These are phyloP conservation scores for Phytomonas francai DNA, from an alignment of 208 protist species.

Conservation along the genomic window DNA sequence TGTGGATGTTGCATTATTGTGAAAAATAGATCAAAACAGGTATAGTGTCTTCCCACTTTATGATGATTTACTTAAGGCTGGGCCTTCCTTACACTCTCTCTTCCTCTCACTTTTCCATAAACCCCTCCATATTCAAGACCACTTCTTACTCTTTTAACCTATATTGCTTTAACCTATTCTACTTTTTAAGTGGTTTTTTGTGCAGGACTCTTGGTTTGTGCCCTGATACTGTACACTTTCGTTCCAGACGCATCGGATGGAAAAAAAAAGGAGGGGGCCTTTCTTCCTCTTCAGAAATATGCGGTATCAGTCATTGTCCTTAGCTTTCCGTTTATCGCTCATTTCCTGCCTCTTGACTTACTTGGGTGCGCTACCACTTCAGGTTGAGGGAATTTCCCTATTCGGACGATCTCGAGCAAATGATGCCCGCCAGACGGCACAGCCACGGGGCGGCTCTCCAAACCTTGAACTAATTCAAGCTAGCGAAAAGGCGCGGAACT, in stretches of 20 bases:
- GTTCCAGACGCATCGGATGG: not conserved
- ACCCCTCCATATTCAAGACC: not conserved
- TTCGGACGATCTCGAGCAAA: not conserved
- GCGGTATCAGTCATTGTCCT: not conserved
- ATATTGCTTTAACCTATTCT: not conserved
- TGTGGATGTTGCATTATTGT: slow-evolving; percentile 8
- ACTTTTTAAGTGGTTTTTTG: not conserved
- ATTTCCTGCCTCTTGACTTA: slow-evolving; percentile 10
- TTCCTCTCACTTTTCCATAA: not conserved
- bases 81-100: not conserved
- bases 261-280: not conserved
- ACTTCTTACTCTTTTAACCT: not conserved
- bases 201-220: not conserved
- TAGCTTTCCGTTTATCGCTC: not conserved
- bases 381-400: slow-evolving; percentile 2
- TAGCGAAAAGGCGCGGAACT: slow-evolving; percentile 16
- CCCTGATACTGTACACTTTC: not conserved
- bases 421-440: no score
- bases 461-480: not conserved
- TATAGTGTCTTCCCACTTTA: not conserved
- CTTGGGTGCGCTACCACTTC: slow-evolving; percentile 1
- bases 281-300: not conserved
- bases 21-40: not conserved
- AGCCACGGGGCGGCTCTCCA: not conserved
- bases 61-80: not conserved